Evolutionary conservation across 176 grass and related monocot species (phyloP).

Genomic region (Paspalum vaginatum): DNA sequence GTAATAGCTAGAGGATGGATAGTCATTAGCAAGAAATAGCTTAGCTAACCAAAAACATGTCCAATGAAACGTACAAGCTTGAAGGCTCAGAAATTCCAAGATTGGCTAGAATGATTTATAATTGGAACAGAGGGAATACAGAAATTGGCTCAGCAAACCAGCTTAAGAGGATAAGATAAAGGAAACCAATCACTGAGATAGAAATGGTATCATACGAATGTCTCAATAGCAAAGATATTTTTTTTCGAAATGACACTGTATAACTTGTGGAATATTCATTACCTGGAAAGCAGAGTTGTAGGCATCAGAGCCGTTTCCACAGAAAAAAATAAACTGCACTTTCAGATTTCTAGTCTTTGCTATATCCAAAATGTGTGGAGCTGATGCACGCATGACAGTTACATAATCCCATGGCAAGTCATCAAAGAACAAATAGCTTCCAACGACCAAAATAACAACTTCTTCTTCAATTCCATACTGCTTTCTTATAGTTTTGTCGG

Average conservation of each 20-base stretch:
- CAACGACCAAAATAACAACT: constrained; percentile 73
- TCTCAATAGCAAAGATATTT: background rate
- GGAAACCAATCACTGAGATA: background rate
- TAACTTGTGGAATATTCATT: constrained; percentile 35
- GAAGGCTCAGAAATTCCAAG: background rate
- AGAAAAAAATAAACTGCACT: constrained; percentile 77
- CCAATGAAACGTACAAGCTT: background rate
- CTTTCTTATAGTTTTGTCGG: constrained; percentile 49
- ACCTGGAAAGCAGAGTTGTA: constrained; percentile 80
- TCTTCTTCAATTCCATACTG: constrained; percentile 71
- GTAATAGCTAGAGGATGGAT: constrained; percentile 2
- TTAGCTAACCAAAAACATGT: background rate
- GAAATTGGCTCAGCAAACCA: background rate
- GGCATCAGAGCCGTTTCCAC: constrained; percentile 66
- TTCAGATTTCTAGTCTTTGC: constrained; percentile 54
- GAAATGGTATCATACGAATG: background rate
- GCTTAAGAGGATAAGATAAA: constrained; percentile 8
- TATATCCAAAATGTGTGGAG: constrained; percentile 57
- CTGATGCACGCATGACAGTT: constrained; percentile 61
- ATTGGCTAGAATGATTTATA: background rate
- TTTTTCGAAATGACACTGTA: constrained; percentile 21
- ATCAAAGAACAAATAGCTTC: constrained; percentile 77
- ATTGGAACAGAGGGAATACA: too few relatives aligned
- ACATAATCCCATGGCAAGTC: constrained; percentile 85
- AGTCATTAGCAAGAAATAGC: constrained; percentile 18